Conservation (phyloP, 306 rosid genomes). For the Casuarina equisetifolia region DNA sequence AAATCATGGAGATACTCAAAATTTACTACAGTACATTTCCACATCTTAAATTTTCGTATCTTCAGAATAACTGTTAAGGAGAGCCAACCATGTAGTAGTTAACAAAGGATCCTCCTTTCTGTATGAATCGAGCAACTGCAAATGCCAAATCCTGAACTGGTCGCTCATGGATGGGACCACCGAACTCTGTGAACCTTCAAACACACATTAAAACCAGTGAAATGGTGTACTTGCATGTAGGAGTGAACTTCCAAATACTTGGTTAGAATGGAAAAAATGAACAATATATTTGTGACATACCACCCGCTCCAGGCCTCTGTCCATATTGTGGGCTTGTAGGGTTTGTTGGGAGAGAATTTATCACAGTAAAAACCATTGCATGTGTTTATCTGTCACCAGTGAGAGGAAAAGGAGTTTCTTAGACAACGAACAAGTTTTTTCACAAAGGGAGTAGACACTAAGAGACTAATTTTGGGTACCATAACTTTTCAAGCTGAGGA, state of each 20-base stretch:
- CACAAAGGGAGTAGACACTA: neutral
- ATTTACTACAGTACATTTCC: slow-evolving; percentile 15
- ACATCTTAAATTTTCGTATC: slow-evolving; percentile 20
- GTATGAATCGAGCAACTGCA: slow-evolving; percentile 78
- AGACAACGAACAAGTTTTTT: slow-evolving; percentile 5
- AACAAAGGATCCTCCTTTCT: slow-evolving; percentile 90
- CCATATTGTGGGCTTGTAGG: slow-evolving; percentile 93
- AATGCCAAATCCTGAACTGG: slow-evolving; percentile 98
- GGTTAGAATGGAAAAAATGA: slow-evolving; percentile 18
- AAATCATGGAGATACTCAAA: slow-evolving; percentile 19
- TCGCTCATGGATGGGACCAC: slow-evolving; percentile 80
- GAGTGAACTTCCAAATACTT: slow-evolving; percentile 1
- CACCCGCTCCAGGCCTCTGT: slow-evolving; percentile 99
- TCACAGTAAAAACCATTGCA: slow-evolving; percentile 98
- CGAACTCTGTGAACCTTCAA: slow-evolving; percentile 89
- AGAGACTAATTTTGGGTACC: neutral
- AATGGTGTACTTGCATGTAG: neutral
- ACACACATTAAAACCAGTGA: slow-evolving; percentile 24
- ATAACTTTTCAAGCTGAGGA: neutral
- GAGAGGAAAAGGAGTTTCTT: slow-evolving; percentile 30
- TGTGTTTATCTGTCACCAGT: slow-evolving; percentile 77
- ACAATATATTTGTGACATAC: slow-evolving; percentile 42
- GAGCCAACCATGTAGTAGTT: slow-evolving; percentile 93
- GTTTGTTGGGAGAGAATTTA: slow-evolving; percentile 83
- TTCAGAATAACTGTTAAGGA: slow-evolving; percentile 18